These are phyloP conservation scores for Tanozyma kutaoensis DNA, from an alignment of 805 yeast genomes.

Conservation along the genomic window DNA sequence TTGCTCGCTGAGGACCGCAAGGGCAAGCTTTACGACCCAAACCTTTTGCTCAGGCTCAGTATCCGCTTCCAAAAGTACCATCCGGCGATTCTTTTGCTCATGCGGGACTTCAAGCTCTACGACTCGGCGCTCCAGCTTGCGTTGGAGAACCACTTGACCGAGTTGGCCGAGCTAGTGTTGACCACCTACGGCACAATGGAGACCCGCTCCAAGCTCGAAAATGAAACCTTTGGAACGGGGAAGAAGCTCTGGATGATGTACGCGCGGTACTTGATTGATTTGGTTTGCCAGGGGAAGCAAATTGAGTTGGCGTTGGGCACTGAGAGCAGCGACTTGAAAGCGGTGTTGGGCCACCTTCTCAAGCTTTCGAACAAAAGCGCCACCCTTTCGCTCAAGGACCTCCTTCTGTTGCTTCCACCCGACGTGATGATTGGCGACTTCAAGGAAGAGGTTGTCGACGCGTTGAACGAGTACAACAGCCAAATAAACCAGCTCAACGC, in stretches of 20 bases:
- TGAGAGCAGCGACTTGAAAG: constrained; percentile 7
- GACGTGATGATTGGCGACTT: constrained; percentile 69
- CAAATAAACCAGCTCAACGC: constrained; percentile 50
- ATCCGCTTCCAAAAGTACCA: constrained; percentile 41
- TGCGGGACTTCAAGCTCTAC: constrained; percentile 46
- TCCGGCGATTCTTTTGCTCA: constrained; percentile 63
- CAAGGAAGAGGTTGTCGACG: constrained; percentile 68
- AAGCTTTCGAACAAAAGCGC: constrained; percentile 13
- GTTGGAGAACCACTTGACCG: constrained; percentile 42
- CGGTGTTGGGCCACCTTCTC: constrained; percentile 17
- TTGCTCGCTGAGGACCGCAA: constrained; percentile 3
- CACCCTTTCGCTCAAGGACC: constrained; percentile 57
- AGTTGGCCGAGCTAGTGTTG: constrained; percentile 31
- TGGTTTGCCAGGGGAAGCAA: constrained; percentile 8
- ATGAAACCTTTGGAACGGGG: constrained; percentile 27
- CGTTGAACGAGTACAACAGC: constrained; percentile 62
- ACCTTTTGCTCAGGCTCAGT: constrained; percentile 65
- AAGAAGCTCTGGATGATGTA: constrained; percentile 68
- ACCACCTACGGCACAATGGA: constrained; percentile 24
- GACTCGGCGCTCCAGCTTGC: constrained; percentile 79
- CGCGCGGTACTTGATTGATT: constrained; percentile 33
- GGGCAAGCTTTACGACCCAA: constrained; percentile 39
- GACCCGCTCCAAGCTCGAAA: constrained; percentile 20
- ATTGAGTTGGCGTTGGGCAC: constrained; percentile 1
- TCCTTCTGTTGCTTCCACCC: constrained; percentile 77